phyloP scores from a whole-genome alignment of 495 filamentous ascomycete species.

The Tuber calosporum region DNA sequence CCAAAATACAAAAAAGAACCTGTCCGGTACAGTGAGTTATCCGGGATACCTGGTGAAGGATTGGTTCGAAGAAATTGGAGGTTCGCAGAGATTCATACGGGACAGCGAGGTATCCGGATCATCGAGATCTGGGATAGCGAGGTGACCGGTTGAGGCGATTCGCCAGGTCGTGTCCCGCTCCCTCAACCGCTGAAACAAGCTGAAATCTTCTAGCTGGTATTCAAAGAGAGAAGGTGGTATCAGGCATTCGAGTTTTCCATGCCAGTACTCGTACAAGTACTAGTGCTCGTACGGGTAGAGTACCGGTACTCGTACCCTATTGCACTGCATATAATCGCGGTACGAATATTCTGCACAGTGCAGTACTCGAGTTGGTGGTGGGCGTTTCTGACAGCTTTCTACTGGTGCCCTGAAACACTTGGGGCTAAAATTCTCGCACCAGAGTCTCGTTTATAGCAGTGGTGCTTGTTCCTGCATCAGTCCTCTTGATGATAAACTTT shows the following conservation, averaged over 20 bases:
- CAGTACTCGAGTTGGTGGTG: neutral
- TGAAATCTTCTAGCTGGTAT: neutral
- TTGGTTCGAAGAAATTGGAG: too few species aligned
- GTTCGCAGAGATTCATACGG: too few species aligned
- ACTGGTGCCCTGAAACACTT: neutral
- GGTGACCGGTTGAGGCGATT: neutral
- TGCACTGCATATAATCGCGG: neutral
- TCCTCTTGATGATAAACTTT: neutral
- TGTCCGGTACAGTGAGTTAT: too few species aligned
- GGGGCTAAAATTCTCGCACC: neutral
- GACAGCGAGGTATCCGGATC: too few species aligned
- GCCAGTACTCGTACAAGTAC: neutral
- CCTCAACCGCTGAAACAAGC: neutral
- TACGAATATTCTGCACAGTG: neutral
- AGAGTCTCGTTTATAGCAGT: neutral
- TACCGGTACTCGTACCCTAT: neutral
- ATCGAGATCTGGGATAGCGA: too few species aligned
- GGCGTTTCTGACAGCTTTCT: neutral
- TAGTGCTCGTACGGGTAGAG: neutral
- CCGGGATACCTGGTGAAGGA: too few species aligned
- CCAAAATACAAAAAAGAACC: too few species aligned
- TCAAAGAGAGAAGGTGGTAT: neutral
- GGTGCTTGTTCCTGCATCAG: neutral
- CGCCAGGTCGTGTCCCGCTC: neutral
- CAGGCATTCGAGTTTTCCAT: neutral